A percentile compares a stretch with the other conserved stretches of the same genome.
Conservation (phyloP, 495 filamentous ascomycete genomes). For the Astrocystis sublimbata region DNA sequence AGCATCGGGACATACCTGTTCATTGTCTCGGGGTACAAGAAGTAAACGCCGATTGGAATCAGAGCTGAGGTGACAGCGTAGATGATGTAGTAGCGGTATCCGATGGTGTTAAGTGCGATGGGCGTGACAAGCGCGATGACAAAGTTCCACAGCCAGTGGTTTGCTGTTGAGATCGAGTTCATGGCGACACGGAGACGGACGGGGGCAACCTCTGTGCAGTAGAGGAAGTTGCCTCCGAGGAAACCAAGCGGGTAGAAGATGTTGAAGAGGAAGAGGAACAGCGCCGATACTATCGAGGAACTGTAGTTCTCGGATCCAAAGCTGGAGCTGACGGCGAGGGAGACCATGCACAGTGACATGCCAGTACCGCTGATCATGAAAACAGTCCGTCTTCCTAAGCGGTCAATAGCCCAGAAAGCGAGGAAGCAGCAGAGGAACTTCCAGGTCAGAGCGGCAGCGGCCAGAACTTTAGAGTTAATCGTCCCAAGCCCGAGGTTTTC, state of each 20-base stretch:
- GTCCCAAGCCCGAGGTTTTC: slow-evolving; percentile 54
- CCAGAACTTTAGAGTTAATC: slow-evolving; percentile 40
- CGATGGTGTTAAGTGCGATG: slow-evolving; percentile 48
- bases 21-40: slow-evolving; percentile 59
- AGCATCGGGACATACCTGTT: not conserved
- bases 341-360: slow-evolving; percentile 41
- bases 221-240: slow-evolving; percentile 59
- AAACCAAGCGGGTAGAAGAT: slow-evolving; percentile 61
- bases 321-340: slow-evolving; percentile 47
- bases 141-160: slow-evolving; percentile 57
- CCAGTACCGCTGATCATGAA: slow-evolving; percentile 55
- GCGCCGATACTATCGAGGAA: slow-evolving; percentile 43
- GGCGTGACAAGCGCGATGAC: slow-evolving; percentile 44
- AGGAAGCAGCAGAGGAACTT: slow-evolving; percentile 54
- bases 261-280: slow-evolving; percentile 63
- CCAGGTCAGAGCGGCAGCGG: slow-evolving; percentile 49
- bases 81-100: slow-evolving; percentile 52
- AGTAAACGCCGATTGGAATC: slow-evolving; percentile 54
- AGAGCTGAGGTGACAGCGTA: slow-evolving; percentile 50
- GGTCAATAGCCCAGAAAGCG: slow-evolving; percentile 55
- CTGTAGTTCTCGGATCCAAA: slow-evolving; percentile 35
- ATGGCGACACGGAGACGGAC: slow-evolving; percentile 55
- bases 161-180: slow-evolving; percentile 51
- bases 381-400: slow-evolving; percentile 54
- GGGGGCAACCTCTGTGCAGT: slow-evolving; percentile 59